Conservation (phyloP, 352 stramenopile genomes). For the Saprolegnia diclina region DNA sequence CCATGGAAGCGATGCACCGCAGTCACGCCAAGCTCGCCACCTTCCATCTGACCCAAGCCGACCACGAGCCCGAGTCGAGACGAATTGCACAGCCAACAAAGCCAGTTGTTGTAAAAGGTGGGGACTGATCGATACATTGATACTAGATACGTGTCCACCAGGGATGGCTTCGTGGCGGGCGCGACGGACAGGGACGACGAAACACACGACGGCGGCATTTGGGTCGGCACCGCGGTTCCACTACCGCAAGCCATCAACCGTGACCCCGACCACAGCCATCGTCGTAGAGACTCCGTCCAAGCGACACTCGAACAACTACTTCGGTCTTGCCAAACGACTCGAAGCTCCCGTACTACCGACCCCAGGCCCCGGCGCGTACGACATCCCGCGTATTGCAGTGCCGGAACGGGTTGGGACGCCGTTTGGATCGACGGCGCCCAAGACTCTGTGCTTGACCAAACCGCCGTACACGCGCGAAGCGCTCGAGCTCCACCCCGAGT, state of each 20-base stretch:
- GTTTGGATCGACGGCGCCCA: conserved; percentile 16
- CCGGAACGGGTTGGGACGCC: not conserved
- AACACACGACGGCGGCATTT: not conserved
- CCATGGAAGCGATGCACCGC: not conserved
- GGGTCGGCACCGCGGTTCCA: not conserved
- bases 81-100: conserved; percentile 4
- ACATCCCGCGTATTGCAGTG: not conserved
- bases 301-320: not conserved
- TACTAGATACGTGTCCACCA: not conserved
- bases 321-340: conserved; percentile 7
- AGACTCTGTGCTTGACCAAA: not conserved
- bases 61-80: not conserved
- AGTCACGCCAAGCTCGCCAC: conserved; percentile 9
- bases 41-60: not conserved
- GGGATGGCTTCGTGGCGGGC: conserved; percentile 1
- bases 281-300: not conserved
- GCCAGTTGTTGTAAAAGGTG: conserved; percentile 1
- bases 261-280: not conserved
- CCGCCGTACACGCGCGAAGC: not conserved
- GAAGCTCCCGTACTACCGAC: conserved; percentile 1
- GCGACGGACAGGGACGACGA: not conserved
- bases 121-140: not conserved
- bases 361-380: conserved; percentile 22
- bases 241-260: not conserved
- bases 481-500: not conserved